Conservation (phyloP, 176 grass and related monocot genomes). For the Bothriochloa decipiens region DNA sequence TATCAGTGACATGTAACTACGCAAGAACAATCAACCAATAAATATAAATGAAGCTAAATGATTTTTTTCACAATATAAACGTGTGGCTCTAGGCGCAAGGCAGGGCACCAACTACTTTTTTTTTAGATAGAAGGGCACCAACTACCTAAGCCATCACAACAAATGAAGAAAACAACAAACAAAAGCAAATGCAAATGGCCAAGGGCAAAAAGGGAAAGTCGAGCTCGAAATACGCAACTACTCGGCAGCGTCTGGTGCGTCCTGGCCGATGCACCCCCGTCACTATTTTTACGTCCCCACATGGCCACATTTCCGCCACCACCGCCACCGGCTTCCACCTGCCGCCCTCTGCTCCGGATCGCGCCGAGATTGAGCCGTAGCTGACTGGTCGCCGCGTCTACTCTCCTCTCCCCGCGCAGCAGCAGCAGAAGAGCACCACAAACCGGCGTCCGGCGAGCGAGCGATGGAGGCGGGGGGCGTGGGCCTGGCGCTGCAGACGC, state of each 20-base stretch:
- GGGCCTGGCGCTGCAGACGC: conserved; percentile 44
- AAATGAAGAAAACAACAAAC: not conserved
- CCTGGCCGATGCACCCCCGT: not conserved
- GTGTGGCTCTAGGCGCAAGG: not conserved
- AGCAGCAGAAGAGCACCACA: not conserved
- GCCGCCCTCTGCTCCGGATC: not conserved
- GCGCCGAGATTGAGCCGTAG: not conserved
- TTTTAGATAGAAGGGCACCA: not conserved
- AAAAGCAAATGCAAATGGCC: not conserved
- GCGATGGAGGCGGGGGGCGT: conserved; percentile 45
- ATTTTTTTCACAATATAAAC: not conserved
- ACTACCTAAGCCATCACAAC: not conserved
- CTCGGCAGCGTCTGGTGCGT: conserved; percentile 47
- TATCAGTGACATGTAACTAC: too few relatives aligned
- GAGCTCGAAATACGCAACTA: conserved; percentile 39
- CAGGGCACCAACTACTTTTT: too few relatives aligned
- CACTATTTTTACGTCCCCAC: conserved; percentile 38
- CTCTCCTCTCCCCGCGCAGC: not conserved
- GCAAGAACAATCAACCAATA: not conserved
- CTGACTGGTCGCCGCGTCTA: conserved; percentile 5
- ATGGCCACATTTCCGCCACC: conserved; percentile 34
- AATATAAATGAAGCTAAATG: not conserved
- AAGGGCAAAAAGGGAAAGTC: conserved; percentile 40
- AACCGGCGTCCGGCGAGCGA: not conserved
- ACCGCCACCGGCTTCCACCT: not conserved